Evolutionary conservation across 805 yeast species (phyloP).

Genomic region (Torulaspora microellipsoides): DNA sequence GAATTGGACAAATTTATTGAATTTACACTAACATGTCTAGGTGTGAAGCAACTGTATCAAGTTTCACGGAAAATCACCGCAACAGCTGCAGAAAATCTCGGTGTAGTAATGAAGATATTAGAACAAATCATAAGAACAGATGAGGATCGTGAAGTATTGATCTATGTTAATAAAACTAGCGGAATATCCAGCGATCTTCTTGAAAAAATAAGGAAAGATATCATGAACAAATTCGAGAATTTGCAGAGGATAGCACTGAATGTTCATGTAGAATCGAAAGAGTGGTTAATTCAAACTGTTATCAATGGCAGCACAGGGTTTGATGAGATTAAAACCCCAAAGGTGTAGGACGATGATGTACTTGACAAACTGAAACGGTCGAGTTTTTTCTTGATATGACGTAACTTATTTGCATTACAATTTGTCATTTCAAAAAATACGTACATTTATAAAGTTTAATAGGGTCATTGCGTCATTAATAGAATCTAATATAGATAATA

Average conservation of each 20-base stretch:
- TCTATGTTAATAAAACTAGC: slow-evolving; percentile 21
- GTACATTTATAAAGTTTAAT: too few relatives aligned
- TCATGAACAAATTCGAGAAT: slow-evolving; percentile 1
- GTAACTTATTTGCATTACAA: too few relatives aligned
- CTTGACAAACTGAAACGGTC: too few relatives aligned
- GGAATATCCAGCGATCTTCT: slow-evolving; percentile 7
- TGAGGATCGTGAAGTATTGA: slow-evolving; percentile 8
- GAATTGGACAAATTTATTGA: slow-evolving; percentile 25
- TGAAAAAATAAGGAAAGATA: slow-evolving; percentile 5
- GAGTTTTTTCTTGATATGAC: too few relatives aligned
- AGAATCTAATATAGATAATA: too few relatives aligned
- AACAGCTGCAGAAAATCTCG: background rate
- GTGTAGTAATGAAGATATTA: slow-evolving; percentile 1
- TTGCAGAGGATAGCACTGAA: slow-evolving; percentile 1
- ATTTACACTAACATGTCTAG: slow-evolving; percentile 26
- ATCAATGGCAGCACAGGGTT: slow-evolving; percentile 25
- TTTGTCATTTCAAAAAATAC: too few relatives aligned
- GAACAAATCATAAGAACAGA: background rate
- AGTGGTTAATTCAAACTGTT: slow-evolving; percentile 33
- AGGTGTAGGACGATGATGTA: too few relatives aligned
- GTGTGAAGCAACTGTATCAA: slow-evolving; percentile 16
- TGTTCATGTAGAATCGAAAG: slow-evolving; percentile 27
- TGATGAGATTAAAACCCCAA: background rate
- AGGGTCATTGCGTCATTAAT: too few relatives aligned
- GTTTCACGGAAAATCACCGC: slow-evolving; percentile 3